Conservation (phyloP, 2,329 filamentous ascomycete species). For the Magnaporthiopsis incrustans region DNA sequence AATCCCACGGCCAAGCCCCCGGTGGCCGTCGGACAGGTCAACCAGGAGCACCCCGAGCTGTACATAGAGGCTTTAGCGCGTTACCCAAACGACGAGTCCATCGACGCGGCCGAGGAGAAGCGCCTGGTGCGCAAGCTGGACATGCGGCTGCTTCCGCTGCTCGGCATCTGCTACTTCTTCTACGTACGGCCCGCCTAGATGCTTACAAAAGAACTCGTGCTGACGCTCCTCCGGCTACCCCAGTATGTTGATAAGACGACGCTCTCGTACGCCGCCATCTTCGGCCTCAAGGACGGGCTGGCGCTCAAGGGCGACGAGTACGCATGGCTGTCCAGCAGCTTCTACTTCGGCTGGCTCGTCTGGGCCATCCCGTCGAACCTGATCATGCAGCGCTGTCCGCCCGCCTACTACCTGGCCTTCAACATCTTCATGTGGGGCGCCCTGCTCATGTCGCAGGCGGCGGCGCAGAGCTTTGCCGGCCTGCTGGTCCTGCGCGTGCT, state of each 20-base stretch:
- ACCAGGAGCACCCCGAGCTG: constrained; percentile 20
- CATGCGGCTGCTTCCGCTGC: constrained; percentile 26
- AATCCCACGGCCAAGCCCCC: background rate
- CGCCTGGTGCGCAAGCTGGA: constrained; percentile 29
- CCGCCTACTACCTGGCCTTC: constrained; percentile 28
- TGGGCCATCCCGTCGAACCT: constrained; percentile 22
- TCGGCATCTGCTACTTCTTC: constrained; percentile 33
- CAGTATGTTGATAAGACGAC: constrained; percentile 37
- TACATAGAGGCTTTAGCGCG: constrained; percentile 27
- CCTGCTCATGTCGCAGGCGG: constrained; percentile 40
- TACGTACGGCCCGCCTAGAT: constrained; percentile 21
- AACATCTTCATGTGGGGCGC: constrained; percentile 50
- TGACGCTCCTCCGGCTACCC: background rate
- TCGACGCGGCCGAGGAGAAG: constrained; percentile 25
- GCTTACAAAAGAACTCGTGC: too few relatives aligned
- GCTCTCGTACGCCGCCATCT: constrained; percentile 56
- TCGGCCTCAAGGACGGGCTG: constrained; percentile 53
- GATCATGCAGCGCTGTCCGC: constrained; percentile 23
- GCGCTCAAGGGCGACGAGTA: constrained; percentile 50
- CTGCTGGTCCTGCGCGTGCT: constrained; percentile 49
- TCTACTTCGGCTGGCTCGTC: constrained; percentile 39
- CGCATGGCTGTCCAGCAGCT: constrained; percentile 44
- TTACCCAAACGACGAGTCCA: constrained; percentile 29
- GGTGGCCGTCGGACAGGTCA: constrained; percentile 8
- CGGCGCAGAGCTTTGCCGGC: constrained; percentile 45